A percentile compares a stretch with the other conserved stretches of the same genome.
These are phyloP conservation scores for Scytalidium lignicola DNA, from an alignment of 2,329 filamentous ascomycete species.

Conservation along the genomic window DNA sequence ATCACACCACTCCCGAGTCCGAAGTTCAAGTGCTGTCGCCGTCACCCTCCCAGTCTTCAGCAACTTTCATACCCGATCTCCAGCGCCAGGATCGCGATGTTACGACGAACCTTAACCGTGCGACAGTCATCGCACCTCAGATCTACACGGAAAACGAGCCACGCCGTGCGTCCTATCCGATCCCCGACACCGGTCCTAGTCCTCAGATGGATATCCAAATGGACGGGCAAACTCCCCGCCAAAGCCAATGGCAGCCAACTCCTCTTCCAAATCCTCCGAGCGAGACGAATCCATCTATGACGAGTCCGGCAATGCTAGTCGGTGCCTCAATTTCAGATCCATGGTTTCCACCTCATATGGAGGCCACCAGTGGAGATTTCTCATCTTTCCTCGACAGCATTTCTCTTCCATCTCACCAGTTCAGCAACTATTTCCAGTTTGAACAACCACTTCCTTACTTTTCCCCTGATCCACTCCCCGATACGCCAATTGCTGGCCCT, in stretches of 20 bases:
- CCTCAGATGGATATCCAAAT: background rate
- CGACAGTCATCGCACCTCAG: background rate
- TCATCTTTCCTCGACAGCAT: background rate
- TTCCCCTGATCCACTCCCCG: background rate
- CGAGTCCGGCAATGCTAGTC: slow-evolving; percentile 3
- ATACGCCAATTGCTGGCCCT: background rate
- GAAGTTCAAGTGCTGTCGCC: background rate
- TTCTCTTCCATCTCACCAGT: background rate
- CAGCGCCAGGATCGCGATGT: background rate
- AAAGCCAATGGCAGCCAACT: background rate
- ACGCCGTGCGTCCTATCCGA: background rate
- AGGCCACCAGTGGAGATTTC: background rate
- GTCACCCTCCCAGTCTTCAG: background rate
- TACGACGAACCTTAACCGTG: background rate
- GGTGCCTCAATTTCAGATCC: background rate
- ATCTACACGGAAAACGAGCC: background rate
- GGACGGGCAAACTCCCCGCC: background rate
- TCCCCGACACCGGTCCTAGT: background rate
- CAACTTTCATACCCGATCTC: background rate
- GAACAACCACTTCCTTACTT: background rate
- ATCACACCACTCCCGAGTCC: slow-evolving; percentile 2
- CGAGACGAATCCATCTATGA: slow-evolving; percentile 1
- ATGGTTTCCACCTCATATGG: background rate
- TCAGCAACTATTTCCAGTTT: background rate
- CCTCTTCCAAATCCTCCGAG: background rate